Conservation (phyloP, 768 basidiomycete species). For the Leucosporidium creatinivorum region DNA sequence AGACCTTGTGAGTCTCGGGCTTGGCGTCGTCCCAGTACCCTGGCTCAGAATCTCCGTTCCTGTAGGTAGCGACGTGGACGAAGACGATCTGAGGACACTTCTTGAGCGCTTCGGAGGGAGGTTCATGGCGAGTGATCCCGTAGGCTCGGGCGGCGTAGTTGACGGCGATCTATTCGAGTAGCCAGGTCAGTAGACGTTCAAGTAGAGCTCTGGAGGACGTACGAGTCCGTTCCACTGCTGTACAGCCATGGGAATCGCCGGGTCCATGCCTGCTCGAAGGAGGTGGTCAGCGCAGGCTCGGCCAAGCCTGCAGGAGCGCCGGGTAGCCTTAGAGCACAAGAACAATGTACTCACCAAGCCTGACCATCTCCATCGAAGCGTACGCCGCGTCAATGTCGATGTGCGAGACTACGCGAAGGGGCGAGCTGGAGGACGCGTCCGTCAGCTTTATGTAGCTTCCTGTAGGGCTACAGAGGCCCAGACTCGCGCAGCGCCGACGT, state of each 20-base stretch:
- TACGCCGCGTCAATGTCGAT: conserved; percentile 67
- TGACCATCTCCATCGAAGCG: conserved; percentile 71
- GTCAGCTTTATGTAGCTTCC: not conserved
- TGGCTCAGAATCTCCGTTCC: conserved; percentile 73
- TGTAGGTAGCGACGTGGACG: conserved; percentile 93
- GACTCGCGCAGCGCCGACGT: conserved; percentile 18
- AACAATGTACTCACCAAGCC: too few relatives aligned
- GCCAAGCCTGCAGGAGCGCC: conserved; percentile 46
- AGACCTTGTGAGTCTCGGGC: conserved; percentile 89
- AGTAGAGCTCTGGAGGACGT: not conserved
- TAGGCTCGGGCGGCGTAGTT: conserved; percentile 90
- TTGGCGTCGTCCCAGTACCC: conserved; percentile 88
- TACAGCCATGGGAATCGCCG: conserved; percentile 63
- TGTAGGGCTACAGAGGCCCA: not conserved
- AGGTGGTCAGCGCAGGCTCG: conserved; percentile 38
- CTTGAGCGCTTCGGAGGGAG: conserved; percentile 58
- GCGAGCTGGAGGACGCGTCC: conserved; percentile 48
- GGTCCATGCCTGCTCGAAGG: conserved; percentile 37
- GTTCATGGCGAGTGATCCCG: conserved; percentile 88
- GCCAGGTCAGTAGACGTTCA: not conserved
- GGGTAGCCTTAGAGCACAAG: conserved; percentile 59
- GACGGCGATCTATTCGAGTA: conserved; percentile 59
- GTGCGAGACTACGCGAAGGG: conserved; percentile 74
- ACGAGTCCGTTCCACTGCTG: conserved; percentile 72
- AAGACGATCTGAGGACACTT: conserved; percentile 75